phyloP scores from a whole-genome alignment of 805 yeast genomes.

The Starmerella tilneyi region DNA sequence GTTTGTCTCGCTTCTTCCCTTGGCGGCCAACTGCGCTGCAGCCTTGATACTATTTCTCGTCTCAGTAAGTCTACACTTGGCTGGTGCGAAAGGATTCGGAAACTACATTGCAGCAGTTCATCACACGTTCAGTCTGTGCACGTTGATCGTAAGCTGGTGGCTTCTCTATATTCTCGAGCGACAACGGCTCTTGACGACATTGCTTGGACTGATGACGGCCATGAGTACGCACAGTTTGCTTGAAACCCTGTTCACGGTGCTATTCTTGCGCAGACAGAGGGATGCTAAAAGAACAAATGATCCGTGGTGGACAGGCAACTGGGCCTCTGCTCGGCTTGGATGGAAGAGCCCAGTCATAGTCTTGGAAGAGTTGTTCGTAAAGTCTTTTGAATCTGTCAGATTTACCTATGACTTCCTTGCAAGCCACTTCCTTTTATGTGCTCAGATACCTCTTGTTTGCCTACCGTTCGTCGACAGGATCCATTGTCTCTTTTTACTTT shows the following conservation, averaged over 20 bases:
- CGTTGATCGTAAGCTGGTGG: slow-evolving; percentile 49
- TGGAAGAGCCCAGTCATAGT: slow-evolving; percentile 72
- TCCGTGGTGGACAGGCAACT: slow-evolving; percentile 51
- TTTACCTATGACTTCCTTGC: slow-evolving; percentile 84
- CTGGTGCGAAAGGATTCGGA: not conserved
- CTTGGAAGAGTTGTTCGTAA: slow-evolving; percentile 73
- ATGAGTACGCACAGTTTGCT: slow-evolving; percentile 49
- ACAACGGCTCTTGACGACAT: slow-evolving; percentile 50
- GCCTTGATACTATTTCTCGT: slow-evolving; percentile 26
- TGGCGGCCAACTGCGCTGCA: slow-evolving; percentile 23
- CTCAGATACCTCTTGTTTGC: slow-evolving; percentile 68
- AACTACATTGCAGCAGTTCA: slow-evolving; percentile 42
- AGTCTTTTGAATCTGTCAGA: slow-evolving; percentile 73
- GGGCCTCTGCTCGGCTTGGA: slow-evolving; percentile 63
- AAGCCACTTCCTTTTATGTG: slow-evolving; percentile 69
- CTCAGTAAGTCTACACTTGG: not conserved
- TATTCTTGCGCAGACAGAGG: slow-evolving; percentile 48
- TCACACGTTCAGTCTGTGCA: slow-evolving; percentile 44
- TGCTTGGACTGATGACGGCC: slow-evolving; percentile 51
- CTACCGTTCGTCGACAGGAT: slow-evolving; percentile 78
- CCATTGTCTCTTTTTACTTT: slow-evolving; percentile 88
- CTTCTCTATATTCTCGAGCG: slow-evolving; percentile 58
- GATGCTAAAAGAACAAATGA: slow-evolving; percentile 46
- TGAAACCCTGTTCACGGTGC: slow-evolving; percentile 41
- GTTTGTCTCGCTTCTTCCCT: slow-evolving; percentile 27